Base-by-base conservation (phyloP, 2,329 filamentous ascomycete species). In the Diaporthe humulicola region DNA sequence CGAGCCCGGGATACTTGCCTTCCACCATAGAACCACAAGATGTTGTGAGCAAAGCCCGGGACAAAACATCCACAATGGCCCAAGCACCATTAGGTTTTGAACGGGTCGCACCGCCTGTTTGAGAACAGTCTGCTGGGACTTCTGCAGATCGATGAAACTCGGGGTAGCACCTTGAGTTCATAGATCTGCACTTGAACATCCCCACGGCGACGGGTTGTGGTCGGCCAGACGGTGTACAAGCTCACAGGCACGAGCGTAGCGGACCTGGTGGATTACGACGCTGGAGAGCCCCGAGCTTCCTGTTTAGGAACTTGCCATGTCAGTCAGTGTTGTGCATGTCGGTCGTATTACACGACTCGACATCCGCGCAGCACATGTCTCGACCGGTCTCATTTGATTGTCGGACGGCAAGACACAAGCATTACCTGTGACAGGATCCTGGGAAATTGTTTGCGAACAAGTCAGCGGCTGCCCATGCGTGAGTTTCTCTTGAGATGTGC, bases 91-190 rank as follows among this genome's bases (percentile, higher is more conserved):
- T 40, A 69, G n/a, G 45, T 69, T 69, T 54, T 69, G 15, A 33
- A 54, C 30, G 64, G 64, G 64, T 69, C 64, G 64, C 15, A n/a
- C 64, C 64, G 64, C 64, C n/a, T n/a, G 64, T 69, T 54, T 69
- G 48, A 54, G 64, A 54, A 40, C 12, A 7, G 5, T 30, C 22
- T 15, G 33, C 64, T 54, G 64, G 64, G 64, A 19, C 30, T 52
- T 52, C 8, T 28, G 33, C 30, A 69, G 48, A 52, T 67, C 30
- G 36, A 69, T 69, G 45, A 69, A 69, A 69, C 64, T 69, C 33
- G 22, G 15, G 8, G 64, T 69, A 69, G 48, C 33, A 54, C 48
- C 33, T 54, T 40, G 64, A 54, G 19, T 19, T 10, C 9, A 15
- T 2, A 40, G 33, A 69, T 69, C 30, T 69, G 33, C 64, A 38